Base-by-base conservation (phyloP, 129 eudicot genomes). In the Flaveria trinervia region DNA sequence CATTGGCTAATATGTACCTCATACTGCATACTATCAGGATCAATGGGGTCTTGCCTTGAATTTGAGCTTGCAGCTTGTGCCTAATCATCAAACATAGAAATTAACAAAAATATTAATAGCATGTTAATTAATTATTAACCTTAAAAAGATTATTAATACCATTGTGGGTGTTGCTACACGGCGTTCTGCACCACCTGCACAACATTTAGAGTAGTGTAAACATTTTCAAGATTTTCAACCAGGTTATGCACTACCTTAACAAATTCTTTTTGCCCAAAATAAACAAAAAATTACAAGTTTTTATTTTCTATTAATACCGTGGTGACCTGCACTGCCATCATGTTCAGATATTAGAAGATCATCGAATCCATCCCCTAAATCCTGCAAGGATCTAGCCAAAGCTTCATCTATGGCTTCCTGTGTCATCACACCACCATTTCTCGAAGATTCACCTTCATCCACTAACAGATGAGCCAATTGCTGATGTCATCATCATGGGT, bases 381-480 rank as follows among this genome's bases (percentile, higher is more conserved):
- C 98, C 87, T 85, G 89, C 87, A 90, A 80, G 70, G 97, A 87
- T 84, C 92, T 76, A 82, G 98, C 98, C 76, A 93, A 72, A 80
- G 90, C 98, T 87, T 88, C 97, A 80, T 93, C 98, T 7, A 88
- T 60, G 75, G 85, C 97, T 82, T 83, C 81, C 51, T 90, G 95
- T 44, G 83, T 81, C 72, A 73, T 79, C 44, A 60, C 68, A 79
- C 79, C 83, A 79, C 79, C 84, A 62, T 54, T 68, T 59, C 65
- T 57, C 2, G 86, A 86, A 50, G 90, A 71, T 79, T 85, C 98
- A 72, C 84, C 89, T 79, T 85, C 84, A 64, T 81, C 82, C 33
- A 61, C 77, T 6, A 56, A 80, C 51, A 79, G 67, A 36, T 56
- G 86, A 82, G 70, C 73, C 43, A 61, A 25, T 80, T 66, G 68